Base-by-base conservation (phyloP, 2,329 filamentous ascomycete genomes). In the Aspergillus japonicus region DNA sequence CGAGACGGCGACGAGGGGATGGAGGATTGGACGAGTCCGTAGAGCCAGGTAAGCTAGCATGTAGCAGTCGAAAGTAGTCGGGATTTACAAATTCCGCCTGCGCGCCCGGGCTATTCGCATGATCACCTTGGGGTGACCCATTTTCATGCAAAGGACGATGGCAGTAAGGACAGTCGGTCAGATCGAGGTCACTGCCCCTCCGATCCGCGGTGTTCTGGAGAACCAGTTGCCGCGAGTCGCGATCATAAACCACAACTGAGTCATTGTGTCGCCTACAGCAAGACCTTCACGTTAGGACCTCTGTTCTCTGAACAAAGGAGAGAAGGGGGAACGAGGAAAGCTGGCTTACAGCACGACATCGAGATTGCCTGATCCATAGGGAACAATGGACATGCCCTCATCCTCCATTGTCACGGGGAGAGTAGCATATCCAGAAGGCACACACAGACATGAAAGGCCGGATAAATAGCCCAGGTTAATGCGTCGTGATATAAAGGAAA, bases 31-130 rank as follows among this genome's bases (percentile, higher is more conserved):
- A 80, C 72, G 67, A 78, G 67, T 59, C 75, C 66, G 74, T 80
- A 75, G 69, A 82, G 75, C 76, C 78, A 57, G 82, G 82, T 54
- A 80, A 77, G 66, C 83, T 87, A 54, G 83, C 78, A 49, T 86
- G 89, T 47, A 99, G 87, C 89, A 98, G 93, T 69, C 91, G 91
- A 77, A 99, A 99, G 80, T 99, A 99, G 54, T 92, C 87, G 2
- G 93, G 93, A 69, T 93, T 89, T 67, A 97, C 90, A 72, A 93
- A 98, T 58, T 88, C 85, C 52, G 89, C 83, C 69, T 70, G 74
- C 64, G 67, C 72, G 66, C 66, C 73, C 56, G 62, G 47, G 44
- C 73, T 65, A 5, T 58, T 72, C 62, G 67, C 68, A 54, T 70
- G 71, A n/a, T 63, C 60, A 21, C 73, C 71, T 31, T 73, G 69